Evolutionary conservation across 1,139 yeast genomes (phyloP).

Genomic region (Suhomyces taliae): DNA sequence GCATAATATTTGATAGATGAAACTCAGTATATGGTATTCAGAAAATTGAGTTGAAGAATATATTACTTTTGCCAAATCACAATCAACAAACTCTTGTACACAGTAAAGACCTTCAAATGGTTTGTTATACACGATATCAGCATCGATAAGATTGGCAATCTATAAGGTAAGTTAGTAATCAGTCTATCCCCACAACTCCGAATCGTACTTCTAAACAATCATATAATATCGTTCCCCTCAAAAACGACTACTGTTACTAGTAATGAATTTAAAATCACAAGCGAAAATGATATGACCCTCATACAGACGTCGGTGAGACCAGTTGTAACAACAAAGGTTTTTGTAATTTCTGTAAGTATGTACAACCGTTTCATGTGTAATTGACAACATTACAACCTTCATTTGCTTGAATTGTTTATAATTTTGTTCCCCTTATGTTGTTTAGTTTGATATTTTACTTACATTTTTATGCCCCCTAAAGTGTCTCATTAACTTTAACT

Average conservation of each 20-base stretch:
- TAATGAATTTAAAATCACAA: no score
- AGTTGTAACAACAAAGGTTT: no score
- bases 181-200: no score
- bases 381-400: no score
- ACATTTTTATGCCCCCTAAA: constrained; percentile 80
- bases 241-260: no score
- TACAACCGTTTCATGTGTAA: no score
- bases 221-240: no score
- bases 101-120: constrained; percentile 88
- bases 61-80: constrained; percentile 75
- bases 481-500: constrained; percentile 71
- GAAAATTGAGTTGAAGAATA: constrained; percentile 75
- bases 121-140: constrained; percentile 61
- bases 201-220: no score
- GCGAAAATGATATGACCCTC: no score
- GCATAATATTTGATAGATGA: constrained; percentile 74
- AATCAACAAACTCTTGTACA: constrained; percentile 74
- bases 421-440: not conserved
- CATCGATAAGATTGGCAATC: constrained; percentile 70
- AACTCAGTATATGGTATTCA: constrained; percentile 78
- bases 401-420: no score
- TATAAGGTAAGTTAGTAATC: constrained; percentile 11
- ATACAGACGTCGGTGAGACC: no score
- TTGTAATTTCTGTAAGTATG: no score
- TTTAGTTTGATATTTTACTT: constrained; percentile 15